Percentiles rank a stretch among this genome's conserved stretches.
Conservation (phyloP, 2,329 filamentous ascomycete species). For the Pseudocercospora cruenta region DNA sequence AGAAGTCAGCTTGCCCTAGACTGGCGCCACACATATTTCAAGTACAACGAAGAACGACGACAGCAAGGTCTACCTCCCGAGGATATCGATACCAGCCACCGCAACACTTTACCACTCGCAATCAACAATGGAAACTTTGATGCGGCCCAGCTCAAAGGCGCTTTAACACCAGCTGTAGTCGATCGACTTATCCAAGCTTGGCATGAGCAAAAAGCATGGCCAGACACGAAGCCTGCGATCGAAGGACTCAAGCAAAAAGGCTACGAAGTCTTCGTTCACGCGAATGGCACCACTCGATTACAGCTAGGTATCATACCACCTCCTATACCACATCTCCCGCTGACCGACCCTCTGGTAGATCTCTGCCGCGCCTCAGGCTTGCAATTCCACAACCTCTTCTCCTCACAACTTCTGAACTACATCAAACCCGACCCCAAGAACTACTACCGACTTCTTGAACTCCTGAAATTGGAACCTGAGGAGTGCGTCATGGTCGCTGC, state of each 20-base stretch:
- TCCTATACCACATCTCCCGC: too few species aligned
- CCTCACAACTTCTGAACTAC: constrained; percentile 54
- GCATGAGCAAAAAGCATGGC: constrained; percentile 57
- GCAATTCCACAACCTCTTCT: constrained; percentile 57
- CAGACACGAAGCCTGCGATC: constrained; percentile 53
- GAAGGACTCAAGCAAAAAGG: constrained; percentile 38
- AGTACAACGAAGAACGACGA: constrained; percentile 48
- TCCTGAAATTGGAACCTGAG: constrained; percentile 51
- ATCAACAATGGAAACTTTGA: constrained; percentile 27
- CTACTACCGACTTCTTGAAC: constrained; percentile 51
- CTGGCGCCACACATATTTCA: constrained; percentile 58
- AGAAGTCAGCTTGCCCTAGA: constrained; percentile 48
- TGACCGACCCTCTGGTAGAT: too few species aligned
- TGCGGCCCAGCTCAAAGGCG: not conserved
- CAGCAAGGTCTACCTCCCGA: constrained; percentile 44
- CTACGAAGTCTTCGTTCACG: constrained; percentile 52
- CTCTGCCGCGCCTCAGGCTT: constrained; percentile 53
- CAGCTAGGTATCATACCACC: constrained; percentile 54
- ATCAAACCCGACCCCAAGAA: constrained; percentile 55
- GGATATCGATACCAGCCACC: constrained; percentile 58
- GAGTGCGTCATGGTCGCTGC: constrained; percentile 58
- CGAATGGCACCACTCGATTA: constrained; percentile 59
- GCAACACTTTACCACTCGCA: constrained; percentile 45
- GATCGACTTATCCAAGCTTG: constrained; percentile 41
- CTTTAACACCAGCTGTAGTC: constrained; percentile 11